A percentile compares a stretch with the other conserved stretches of the same genome.
phyloP scores from a whole-genome alignment of 306 rosid species.

The Cicer bijugum region DNA sequence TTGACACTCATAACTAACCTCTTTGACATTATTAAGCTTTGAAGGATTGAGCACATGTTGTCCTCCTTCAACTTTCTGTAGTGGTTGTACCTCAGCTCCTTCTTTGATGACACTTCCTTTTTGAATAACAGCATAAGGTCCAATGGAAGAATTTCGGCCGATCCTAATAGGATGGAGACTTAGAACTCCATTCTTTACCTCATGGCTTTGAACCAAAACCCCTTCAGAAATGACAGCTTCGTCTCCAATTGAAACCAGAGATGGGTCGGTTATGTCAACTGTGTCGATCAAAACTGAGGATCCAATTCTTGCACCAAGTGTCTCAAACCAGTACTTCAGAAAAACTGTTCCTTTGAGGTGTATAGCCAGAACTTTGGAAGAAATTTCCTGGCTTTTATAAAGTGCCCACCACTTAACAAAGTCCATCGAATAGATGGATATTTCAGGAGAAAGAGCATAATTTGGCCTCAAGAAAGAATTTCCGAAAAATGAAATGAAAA shows the following conservation, averaged over 20 bases:
- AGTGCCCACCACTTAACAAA: conserved; percentile 98
- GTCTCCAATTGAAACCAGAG: conserved; percentile 86
- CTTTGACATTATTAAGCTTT: conserved; percentile 52
- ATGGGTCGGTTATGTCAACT: conserved; percentile 87
- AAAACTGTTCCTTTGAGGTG: conserved; percentile 89
- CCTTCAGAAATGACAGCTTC: conserved; percentile 85
- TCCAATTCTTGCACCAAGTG: conserved; percentile 91
- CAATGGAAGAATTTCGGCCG: conserved; percentile 67
- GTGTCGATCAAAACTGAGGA: conserved; percentile 85
- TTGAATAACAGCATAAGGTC: conserved; percentile 81
- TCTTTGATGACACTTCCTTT: conserved; percentile 75
- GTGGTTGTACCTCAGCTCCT: conserved; percentile 62
- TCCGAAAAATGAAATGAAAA: conserved; percentile 72
- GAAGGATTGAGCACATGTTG: conserved; percentile 52
- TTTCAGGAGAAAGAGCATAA: conserved; percentile 70
- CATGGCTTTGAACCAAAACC: conserved; percentile 87
- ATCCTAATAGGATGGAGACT: conserved; percentile 78
- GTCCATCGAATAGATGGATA: conserved; percentile 74
- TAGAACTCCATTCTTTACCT: conserved; percentile 76
- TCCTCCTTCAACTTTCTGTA: conserved; percentile 72
- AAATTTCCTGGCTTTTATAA: conserved; percentile 72
- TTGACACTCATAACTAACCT: conserved; percentile 53
- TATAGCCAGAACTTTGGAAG: conserved; percentile 78
- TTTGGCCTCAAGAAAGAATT: conserved; percentile 89
- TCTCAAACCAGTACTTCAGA: conserved; percentile 82